A percentile compares a stretch with the other conserved stretches of the same genome.
These are phyloP conservation scores for Stagonosporopsis tanaceti DNA, from an alignment of 2,329 filamentous ascomycete genomes.

Conservation along the genomic window DNA sequence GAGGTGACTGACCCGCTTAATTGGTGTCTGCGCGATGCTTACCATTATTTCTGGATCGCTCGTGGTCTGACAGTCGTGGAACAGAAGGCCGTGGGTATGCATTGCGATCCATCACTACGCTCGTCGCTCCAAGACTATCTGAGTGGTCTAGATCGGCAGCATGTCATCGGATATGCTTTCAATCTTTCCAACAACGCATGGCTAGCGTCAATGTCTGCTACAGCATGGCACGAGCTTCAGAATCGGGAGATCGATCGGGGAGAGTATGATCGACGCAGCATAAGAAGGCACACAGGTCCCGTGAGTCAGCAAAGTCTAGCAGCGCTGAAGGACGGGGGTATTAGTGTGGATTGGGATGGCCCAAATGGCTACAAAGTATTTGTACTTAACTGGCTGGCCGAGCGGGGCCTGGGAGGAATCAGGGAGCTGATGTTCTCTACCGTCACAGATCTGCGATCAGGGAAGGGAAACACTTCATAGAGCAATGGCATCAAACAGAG, in stretches of 20 bases:
- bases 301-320: constrained; percentile 73
- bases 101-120: constrained; percentile 58
- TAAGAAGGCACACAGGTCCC: constrained; percentile 57
- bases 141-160: constrained; percentile 48
- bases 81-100: constrained; percentile 64
- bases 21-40: constrained; percentile 84
- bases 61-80: constrained; percentile 73
- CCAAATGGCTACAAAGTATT: constrained; percentile 78
- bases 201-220: constrained; percentile 56
- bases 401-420: constrained; percentile 70
- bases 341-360: constrained; percentile 73
- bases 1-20: constrained; percentile 70
- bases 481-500: not conserved
- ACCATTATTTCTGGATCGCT: constrained; percentile 82
- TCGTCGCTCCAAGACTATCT: constrained; percentile 54
- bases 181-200: constrained; percentile 57
- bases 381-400: constrained; percentile 74
- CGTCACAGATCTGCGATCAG: constrained; percentile 71
- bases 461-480: not conserved
- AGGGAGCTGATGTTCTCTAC: constrained; percentile 79
- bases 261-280: constrained; percentile 27
- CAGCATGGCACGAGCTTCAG: constrained; percentile 58
- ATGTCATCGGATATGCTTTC: constrained; percentile 53
- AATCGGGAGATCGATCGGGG: constrained; percentile 51
- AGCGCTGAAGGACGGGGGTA: constrained; percentile 70